Evolutionary conservation across 176 grass and related monocot genomes (phyloP), one percentile per base, ranked within the genome.

Genomic region (Oryza officinalis): DNA sequence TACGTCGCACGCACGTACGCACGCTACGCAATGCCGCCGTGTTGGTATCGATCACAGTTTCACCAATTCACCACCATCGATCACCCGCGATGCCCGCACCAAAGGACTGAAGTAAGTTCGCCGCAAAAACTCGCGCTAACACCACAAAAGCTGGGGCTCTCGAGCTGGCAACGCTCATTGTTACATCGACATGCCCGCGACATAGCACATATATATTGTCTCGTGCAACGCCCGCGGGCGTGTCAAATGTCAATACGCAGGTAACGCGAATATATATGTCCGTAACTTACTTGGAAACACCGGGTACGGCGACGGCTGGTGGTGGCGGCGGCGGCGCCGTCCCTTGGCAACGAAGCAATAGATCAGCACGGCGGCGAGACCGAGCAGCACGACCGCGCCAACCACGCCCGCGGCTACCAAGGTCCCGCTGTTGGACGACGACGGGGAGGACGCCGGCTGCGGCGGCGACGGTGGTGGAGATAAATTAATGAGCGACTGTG

Each of bases 321-420:
- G 50, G 18, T 46, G 72, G 1, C 82, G 67, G 52, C 84, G 87
- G 23, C 32, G 59, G 11, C 80, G 72, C 8, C 71, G 65, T 26
- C 72, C 72, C 84, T 14, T 93, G 31, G 27, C 60, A 1, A n/a
- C 26, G 63, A 76, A 66, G 83, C 63, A 86, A 76, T 79, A 87
- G 13, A 90, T 38, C 13, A 86, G 76, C 2, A 76, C 31, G 61
- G 63, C 92, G 1, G 74, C 35, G 44, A 97, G 80, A 2, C 81
- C 79, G 11, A 88, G 49, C 14, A 87, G 7, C 13, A 88, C 27
- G 7, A 93, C 90, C 0, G 67, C 70, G 0, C 23, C 88, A 4
- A 84, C 88, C 65, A 86, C 77, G 27, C 90, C 90, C 14, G 69
- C 83, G 25, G 75, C 80, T 27, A 94, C 8, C 23, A 26, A 69